Evolutionary conservation across 345 rosid genomes (phyloP).

Genomic region (Turritis glabra): DNA sequence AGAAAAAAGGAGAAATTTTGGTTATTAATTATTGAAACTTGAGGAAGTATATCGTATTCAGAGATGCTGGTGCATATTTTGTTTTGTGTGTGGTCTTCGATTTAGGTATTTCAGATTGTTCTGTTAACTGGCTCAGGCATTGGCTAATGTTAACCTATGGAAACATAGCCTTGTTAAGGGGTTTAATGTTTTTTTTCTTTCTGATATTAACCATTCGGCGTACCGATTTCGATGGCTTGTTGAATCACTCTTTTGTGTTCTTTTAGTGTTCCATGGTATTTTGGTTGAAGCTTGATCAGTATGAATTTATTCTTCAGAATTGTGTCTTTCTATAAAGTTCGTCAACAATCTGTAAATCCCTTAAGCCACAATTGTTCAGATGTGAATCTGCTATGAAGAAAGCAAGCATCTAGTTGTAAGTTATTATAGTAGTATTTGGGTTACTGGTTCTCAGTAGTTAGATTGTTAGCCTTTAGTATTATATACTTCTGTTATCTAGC

Average conservation of each 20-base stretch:
- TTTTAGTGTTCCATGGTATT: background rate
- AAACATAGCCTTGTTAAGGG: background rate
- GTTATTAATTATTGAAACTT: background rate
- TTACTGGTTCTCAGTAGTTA: background rate
- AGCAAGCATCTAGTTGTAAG: background rate
- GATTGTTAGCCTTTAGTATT: constrained; percentile 10
- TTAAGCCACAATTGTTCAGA: background rate
- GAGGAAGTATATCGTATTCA: background rate
- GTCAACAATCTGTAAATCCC: background rate
- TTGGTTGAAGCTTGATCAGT: background rate
- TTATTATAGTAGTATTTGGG: background rate
- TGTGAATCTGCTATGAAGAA: background rate
- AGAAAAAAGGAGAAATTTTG: background rate
- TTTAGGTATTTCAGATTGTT: background rate
- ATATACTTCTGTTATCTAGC: background rate
- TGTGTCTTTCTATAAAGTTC: background rate
- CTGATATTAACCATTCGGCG: background rate
- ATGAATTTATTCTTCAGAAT: background rate
- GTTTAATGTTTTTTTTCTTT: background rate
- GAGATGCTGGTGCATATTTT: background rate
- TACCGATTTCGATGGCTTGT: background rate
- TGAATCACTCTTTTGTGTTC: background rate
- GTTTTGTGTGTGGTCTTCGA: background rate
- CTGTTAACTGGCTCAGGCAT: background rate
- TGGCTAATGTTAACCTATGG: background rate